phyloP scores from a whole-genome alignment of 23 red algal genomes.

The Agarophyton chilense region DNA sequence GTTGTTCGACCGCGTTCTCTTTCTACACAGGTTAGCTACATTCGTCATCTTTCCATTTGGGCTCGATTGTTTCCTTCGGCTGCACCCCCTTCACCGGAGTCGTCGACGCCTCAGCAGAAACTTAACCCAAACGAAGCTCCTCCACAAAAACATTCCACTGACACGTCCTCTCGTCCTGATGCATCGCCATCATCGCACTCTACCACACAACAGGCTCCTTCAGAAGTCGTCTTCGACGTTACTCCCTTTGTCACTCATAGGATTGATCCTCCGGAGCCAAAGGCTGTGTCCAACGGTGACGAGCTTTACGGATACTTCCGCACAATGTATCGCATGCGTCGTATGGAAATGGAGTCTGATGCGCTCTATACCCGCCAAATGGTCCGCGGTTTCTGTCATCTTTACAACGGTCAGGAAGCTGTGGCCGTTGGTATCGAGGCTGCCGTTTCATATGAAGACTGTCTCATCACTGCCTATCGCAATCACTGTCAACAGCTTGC shows the following conservation, averaged over 20 bases:
- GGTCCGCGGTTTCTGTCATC: constrained; percentile 96
- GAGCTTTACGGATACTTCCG: constrained; percentile 84
- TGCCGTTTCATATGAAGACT: constrained; percentile 83
- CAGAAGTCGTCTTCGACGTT: constrained; percentile 56
- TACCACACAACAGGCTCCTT: neutral
- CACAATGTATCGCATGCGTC: constrained; percentile 92
- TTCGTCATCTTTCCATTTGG: constrained; percentile 54
- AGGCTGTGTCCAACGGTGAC: constrained; percentile 66
- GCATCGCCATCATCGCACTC: neutral
- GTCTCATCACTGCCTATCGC: constrained; percentile 94
- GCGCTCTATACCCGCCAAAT: constrained; percentile 83
- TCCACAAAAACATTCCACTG: neutral
- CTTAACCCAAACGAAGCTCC: neutral
- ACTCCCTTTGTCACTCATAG: constrained; percentile 64
- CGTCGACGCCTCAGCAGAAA: neutral
- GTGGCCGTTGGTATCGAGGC: constrained; percentile 91
- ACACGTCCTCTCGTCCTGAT: constrained; percentile 10
- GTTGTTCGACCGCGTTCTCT: neutral
- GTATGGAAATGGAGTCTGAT: constrained; percentile 95
- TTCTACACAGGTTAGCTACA: constrained; percentile 59
- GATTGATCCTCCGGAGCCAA: constrained; percentile 68
- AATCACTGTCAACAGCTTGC: constrained; percentile 97
- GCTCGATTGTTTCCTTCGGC: constrained; percentile 42
- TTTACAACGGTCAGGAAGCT: constrained; percentile 99
- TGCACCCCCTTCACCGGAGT: neutral